A percentile compares a stretch with the other conserved stretches of the same genome.
Evolutionary conservation across 306 rosid genomes (phyloP).

Genomic region (Elaeagnus macrophylla): DNA sequence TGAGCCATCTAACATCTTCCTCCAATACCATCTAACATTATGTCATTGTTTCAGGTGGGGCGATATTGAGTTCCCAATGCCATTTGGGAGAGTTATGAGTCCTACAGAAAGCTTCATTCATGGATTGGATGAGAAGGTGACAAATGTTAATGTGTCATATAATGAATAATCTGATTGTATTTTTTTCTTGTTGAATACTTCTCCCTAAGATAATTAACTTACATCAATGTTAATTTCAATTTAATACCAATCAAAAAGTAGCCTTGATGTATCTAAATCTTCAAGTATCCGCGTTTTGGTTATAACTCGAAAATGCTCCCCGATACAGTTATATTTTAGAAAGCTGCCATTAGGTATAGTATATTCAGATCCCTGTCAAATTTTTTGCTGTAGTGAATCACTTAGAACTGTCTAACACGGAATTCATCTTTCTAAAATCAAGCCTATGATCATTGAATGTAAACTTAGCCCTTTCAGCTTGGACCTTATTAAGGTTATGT

Average conservation of each 20-base stretch:
- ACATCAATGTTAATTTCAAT: too few relatives aligned
- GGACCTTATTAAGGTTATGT: constrained; percentile 4
- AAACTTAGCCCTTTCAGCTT: not conserved
- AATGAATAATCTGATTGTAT: constrained; percentile 13
- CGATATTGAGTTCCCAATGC: constrained; percentile 71
- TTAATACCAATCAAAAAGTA: too few relatives aligned
- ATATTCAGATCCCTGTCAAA: too few relatives aligned
- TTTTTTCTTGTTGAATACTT: constrained; percentile 8
- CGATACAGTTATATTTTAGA: too few relatives aligned
- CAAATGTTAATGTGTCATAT: too few relatives aligned
- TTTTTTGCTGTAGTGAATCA: too few relatives aligned
- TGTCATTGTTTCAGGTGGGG: constrained; percentile 68
- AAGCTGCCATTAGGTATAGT: too few relatives aligned
- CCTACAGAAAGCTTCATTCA: constrained; percentile 71
- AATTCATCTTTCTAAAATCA: not conserved
- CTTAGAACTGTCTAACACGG: too few relatives aligned
- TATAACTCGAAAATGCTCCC: too few relatives aligned
- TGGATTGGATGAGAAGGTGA: constrained; percentile 89
- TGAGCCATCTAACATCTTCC: constrained; percentile 1
- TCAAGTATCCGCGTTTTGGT: too few relatives aligned
- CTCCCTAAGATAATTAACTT: constrained; percentile 1
- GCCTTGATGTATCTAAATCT: too few relatives aligned
- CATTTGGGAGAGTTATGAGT: constrained; percentile 94
- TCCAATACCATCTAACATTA: constrained; percentile 12
- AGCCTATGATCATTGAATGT: constrained; percentile 2